Conservation (phyloP, 2,329 filamentous ascomycete species). For the Penicillium sp. region DNA sequence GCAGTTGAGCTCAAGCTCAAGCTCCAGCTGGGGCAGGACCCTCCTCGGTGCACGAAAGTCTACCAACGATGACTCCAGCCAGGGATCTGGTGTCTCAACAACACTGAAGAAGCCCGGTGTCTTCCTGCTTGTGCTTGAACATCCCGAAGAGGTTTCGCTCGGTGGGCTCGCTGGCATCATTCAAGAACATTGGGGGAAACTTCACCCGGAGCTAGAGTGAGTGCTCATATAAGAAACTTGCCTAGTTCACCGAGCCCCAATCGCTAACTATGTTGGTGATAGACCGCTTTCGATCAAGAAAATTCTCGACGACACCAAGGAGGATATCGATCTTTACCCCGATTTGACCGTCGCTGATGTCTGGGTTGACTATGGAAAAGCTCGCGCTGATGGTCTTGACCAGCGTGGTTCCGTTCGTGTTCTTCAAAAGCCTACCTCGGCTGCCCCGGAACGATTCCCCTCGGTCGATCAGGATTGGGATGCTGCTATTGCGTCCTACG, state of each 20-base stretch:
- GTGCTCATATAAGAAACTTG: conserved; percentile 8
- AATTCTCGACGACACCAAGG: conserved; percentile 37
- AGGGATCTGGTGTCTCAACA: conserved; percentile 1
- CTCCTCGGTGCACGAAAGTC: conserved; percentile 15
- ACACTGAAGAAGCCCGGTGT: conserved; percentile 21
- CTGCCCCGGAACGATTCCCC: conserved; percentile 29
- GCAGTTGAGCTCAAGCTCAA: conserved; percentile 16
- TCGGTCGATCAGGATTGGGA: conserved; percentile 40
- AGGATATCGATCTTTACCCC: conserved; percentile 31
- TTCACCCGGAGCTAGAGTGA: conserved; percentile 35
- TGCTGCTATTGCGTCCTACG: conserved; percentile 17
- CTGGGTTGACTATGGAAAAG: conserved; percentile 39
- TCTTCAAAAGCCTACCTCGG: conserved; percentile 29
- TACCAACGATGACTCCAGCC: conserved; percentile 15
- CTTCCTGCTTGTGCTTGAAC: conserved; percentile 32
- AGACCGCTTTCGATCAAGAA: conserved; percentile 39
- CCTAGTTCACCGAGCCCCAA: neutral
- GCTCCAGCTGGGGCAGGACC: neutral
- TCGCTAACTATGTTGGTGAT: conserved; percentile 3
- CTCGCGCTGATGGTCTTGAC: conserved; percentile 33
- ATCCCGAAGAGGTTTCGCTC: conserved; percentile 33
- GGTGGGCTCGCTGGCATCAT: conserved; percentile 33
- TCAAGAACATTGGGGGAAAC: conserved; percentile 32
- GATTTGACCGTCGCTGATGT: conserved; percentile 39
- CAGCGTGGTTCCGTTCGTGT: conserved; percentile 37